A percentile compares a stretch with the other conserved stretches of the same genome.
Evolutionary conservation across 306 rosid genomes (phyloP).

Genomic region (Trichosanthes cucumerina): DNA sequence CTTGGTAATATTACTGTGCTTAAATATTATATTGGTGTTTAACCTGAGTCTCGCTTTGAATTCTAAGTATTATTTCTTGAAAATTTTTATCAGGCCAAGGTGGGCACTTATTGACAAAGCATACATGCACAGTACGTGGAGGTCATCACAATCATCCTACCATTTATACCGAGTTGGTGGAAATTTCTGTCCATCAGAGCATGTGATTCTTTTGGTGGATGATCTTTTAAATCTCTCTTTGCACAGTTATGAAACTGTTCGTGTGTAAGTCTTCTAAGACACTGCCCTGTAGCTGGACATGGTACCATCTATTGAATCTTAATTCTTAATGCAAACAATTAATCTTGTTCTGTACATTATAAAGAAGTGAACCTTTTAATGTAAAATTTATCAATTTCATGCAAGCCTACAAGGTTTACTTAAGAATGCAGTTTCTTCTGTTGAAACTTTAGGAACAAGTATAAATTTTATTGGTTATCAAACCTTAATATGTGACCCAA

Average conservation of each 20-base stretch:
- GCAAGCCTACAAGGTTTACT: neutral
- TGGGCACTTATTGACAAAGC: constrained; percentile 99
- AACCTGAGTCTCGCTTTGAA: constrained; percentile 2
- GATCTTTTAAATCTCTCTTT: constrained; percentile 65
- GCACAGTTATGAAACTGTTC: constrained; percentile 94
- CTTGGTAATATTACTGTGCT: constrained; percentile 14
- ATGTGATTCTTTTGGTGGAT: constrained; percentile 69
- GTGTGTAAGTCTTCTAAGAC: constrained; percentile 54
- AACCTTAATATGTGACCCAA: neutral
- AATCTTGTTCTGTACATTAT: neutral
- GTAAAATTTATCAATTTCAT: neutral
- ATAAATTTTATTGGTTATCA: neutral
- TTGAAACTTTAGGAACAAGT: neutral
- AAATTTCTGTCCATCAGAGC: constrained; percentile 62
- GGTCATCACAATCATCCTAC: constrained; percentile 94
- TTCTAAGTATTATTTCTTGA: neutral
- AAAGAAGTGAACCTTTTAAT: neutral
- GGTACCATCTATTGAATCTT: neutral
- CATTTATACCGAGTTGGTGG: constrained; percentile 70
- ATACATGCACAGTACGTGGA: constrained; percentile 95
- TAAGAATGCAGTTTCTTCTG: neutral
- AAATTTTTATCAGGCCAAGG: constrained; percentile 58
- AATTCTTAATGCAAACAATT: neutral
- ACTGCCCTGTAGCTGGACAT: neutral
- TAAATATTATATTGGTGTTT: constrained; percentile 1